Evolutionary conservation across 305 asterid species (phyloP), one percentile per base, ranked within the genome.

Genomic region (Solanum hybrid): DNA sequence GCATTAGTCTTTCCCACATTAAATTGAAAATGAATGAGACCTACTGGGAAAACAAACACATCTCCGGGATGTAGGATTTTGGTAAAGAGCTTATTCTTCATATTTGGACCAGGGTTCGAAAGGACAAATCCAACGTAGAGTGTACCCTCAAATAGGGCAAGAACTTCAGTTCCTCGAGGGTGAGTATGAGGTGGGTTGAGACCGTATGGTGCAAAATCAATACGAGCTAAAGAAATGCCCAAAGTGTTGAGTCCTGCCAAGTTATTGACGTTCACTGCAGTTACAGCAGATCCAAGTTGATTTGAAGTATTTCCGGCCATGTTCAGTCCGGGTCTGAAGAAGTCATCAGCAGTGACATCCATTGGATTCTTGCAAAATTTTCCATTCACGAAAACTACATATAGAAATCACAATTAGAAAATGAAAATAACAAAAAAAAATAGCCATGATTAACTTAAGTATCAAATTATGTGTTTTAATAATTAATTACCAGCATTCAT

Each of bases 401-500:
- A 22, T 5, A 35, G 17, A 14, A 66, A 24, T 66, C 27, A 24
- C 11, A 24, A 24, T 29, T 29, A 29, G 29, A 29, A 29, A 29
- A 29, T 29, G 29, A 29, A 7, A 7, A 64, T 5, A 64, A 22
- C 72, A 22, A 1, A 19, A 9, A 35, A 1, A 35, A 3, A 2
- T 7, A 36, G 2, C 8, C 10, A 36, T 29, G 29, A 29, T 29
- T 29, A 29, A 29, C 29, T 29, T 29, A 29, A 29, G 29, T 29
- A 29, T 29, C 29, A 29, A 29, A 29, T 29, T 29, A 29, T 29
- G 29, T 29, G 29, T 29, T 29, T 29, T 29, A 29, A 29, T 29
- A 29, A 29, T 29, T 85, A 36, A 9, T 36, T 37, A 91, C 94
- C 94, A 24, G 86, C 7, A 7, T 89, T 88, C 26, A 4, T 4